Evolutionary conservation across 257 asterid species (phyloP), one percentile per base, ranked within the genome.

Genomic region (Scutellaria minor): DNA sequence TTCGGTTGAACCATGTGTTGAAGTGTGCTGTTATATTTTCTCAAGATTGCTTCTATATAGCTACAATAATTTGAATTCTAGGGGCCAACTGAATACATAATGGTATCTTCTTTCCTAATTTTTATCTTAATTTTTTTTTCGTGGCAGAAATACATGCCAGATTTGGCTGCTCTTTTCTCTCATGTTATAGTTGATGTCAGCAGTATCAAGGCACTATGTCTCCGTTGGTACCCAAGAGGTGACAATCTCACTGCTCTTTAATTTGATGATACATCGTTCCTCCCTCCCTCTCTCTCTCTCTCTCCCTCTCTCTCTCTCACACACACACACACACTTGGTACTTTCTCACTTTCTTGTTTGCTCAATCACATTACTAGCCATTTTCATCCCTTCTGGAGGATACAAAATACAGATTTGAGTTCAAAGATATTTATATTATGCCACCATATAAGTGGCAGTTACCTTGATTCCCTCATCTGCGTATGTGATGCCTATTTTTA

Each of bases 161-260:
- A 87, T 55, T 80, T 95, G 92, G 99, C 99, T 35, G 83, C 92
- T 42, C 89, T 95, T 68, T 90, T 95, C 87, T 77, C 90, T 12
- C 99, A 92, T 64, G 85, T 90, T 22, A 75, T 92, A n/a, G 99
- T 95, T 57, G 99, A 95, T 57, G 98, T 95, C 74, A 95, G 99
- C 88, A 92, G 95, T 15, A 73, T 95, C 77, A 90, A 85, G 82
- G 95, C 98, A 0, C 60, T 95, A 70, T 92, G 99, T 68, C 11
- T 79, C 65, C 97, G 98, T 35, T 95, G 98, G 99, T 95, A 76
- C 82, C 97, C 97, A 44, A 83, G 69, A 92, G 99, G 99, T 95
- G 79, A 84, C 53, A 54, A 56, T 75, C 74, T 31, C 27, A 6
- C 40, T 52, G 53, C 72, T 51, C 60, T 79, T 63, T 40, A 12